These are phyloP conservation scores for Testicularia cyperi DNA, from an alignment of 1,284 basidiomycete genomes.

Conservation along the genomic window DNA sequence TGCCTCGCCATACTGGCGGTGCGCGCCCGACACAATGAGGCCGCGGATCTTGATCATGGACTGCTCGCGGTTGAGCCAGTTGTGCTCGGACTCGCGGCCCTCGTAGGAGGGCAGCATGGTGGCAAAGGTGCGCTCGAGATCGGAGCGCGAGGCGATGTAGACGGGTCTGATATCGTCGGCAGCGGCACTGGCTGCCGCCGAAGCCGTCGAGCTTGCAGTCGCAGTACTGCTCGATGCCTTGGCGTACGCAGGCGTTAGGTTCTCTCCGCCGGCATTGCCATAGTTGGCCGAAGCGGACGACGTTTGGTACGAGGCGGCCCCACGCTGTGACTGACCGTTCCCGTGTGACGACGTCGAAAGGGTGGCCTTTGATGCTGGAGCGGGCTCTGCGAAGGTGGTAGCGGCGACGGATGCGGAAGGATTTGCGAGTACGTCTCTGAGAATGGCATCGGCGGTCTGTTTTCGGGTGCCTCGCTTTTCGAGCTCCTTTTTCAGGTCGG, in stretches of 20 bases:
- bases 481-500: constrained; percentile 91
- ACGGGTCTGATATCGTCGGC: constrained; percentile 48
- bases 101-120: constrained; percentile 78
- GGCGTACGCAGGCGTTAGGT: not conserved
- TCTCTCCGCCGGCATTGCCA: not conserved
- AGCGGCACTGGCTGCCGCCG: constrained; percentile 14
- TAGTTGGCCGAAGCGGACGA: too few species aligned
- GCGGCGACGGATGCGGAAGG: constrained; percentile 13
- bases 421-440: constrained; percentile 60
- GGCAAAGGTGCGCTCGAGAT: constrained; percentile 81
- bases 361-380: not conserved
- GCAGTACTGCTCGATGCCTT: not conserved
- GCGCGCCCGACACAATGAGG: constrained; percentile 83
- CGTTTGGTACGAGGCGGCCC: not conserved
- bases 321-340: not conserved
- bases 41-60: constrained; percentile 79
- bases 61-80: constrained; percentile 84
- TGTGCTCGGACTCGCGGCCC: constrained; percentile 95
- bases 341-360: not conserved
- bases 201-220: constrained; percentile 1
- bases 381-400: constrained; percentile 1
- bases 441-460: constrained; percentile 67
- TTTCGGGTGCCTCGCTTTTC: constrained; percentile 65
- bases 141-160: constrained; percentile 78
- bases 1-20: constrained; percentile 69